Base-by-base conservation (phyloP, 2,329 filamentous ascomycete genomes). In the Penicillium frequentans region DNA sequence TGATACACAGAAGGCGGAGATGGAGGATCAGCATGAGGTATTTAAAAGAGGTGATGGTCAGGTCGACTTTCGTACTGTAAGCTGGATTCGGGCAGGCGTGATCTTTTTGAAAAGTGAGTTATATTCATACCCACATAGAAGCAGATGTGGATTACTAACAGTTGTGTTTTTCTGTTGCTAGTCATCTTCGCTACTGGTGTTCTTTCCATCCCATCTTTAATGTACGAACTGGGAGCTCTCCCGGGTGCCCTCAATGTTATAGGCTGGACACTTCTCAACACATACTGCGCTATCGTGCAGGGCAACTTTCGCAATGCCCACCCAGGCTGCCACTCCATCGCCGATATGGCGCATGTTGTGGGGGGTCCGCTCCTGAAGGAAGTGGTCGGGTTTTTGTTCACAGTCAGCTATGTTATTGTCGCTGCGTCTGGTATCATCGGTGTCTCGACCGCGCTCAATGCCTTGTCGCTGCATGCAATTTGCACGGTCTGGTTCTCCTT, bases 401-500 rank as follows among this genome's bases (percentile, higher is more conserved):
- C 86, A 16, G 70, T 86, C 7, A 82, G 82, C 4, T 86, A 84
- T 57, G 77, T 85, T 42, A 80, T 87, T 14, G 81, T 81, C 35
- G 77, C 79, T 9, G 84, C 80, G 1, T 82, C 81, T 1, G 84
- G 85, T 6, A 84, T 88, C 57, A 76, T 87, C 35, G 83, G 83
- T 13, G 79, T 85, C 1, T 84, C 84, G 0, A 82, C 82, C 0
- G 85, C 79, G 0, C 72, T 88, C 52, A 88, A 88, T 63, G 82
- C 84, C 0, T 74, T 88, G 1, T 85, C 82, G 0, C 75, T 77
- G 29, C 84, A 87, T 63, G 81, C 80, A 3, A 73, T 81, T 3
- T 88, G 85, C 64, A 86, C 84, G 0, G 83, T 84, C 16, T 84
- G 77, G 74, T 87, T 79, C 70, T 77, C 79, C 9, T 75, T 86